Base-by-base conservation (phyloP, 257 asterid genomes). In the Ajuga chamaepitys region DNA sequence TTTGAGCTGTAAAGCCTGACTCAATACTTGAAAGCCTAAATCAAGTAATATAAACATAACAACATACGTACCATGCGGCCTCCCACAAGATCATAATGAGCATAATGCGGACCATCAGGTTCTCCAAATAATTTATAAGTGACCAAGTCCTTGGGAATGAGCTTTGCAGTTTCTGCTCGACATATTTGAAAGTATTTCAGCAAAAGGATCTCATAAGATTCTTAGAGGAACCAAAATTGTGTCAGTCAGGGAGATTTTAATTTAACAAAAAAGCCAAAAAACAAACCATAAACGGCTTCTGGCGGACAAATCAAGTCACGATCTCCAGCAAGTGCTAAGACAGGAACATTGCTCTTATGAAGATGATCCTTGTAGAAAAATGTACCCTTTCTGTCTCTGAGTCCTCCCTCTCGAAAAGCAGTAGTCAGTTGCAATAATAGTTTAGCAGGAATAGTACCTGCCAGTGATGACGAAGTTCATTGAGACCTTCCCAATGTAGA, bases 51-150 rank as follows among this genome's bases (percentile, higher is more conserved):
- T 52, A 60, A 61, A 25, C 21, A 45, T 30, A 20, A 41, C 38
- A 59, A 21, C 14, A 35, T 41, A 72, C 87, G 24, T 82, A 94
- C 97, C 97, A 81, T 21, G 54, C 93, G 83, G 42, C 96, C 90
- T 46, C 99, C 99, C 47, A 94, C 99, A 75, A 94, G 75, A 75
- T 94, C 99, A 74, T 94, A 94, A 78, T 94, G 99, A 70, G 96
- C 99, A 78, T 88, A 94, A 81, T 88, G 99, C 14, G 95, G 95
- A 66, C 99, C 99, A 50, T 77, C 67, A 38, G 78, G 77, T 73
- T 83, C 86, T 58, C 99, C 99, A 67, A 86, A 81, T 66, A 83
- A 80, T 77, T 85, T 88, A 79, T 88, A 90, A 14, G 93, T 85
- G 72, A 80, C 88, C 75, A 86, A 79, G 72, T 88, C 81, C 74